Base-by-base conservation (phyloP, 1,284 basidiomycete species). In the Ganoderma lucidum region DNA sequence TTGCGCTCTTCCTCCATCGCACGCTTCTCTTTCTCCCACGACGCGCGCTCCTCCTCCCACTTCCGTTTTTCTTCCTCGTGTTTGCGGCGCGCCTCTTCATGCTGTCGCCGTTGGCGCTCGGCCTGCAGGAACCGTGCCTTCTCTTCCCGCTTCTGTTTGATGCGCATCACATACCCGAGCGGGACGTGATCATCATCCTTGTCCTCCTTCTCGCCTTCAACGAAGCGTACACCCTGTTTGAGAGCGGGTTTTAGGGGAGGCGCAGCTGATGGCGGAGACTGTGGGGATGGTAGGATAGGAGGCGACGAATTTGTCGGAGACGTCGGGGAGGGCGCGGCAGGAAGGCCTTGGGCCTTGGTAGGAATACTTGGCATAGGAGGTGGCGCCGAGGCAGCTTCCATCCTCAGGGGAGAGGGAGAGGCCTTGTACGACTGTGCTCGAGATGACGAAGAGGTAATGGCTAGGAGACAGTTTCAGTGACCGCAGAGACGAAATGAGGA, bases 191-290 rank as follows among this genome's bases (percentile, higher is more conserved):
- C 91, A 39, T 91, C 89, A 14, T 41, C 39, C 73, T 88, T 90
- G 71, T 80, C 78, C 66, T 87, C 85, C 73, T 88, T 90, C 71
- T 80, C 78, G 65, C 86, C 85, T 75, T 90, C 89, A 37, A 85
- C 88, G 72, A 93, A 93, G 35, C 90, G 87, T 6, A 93, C 92
- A n/a, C 87, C 89, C 62, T 85, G 86, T 78, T 86, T 89, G 45
- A 85, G 39, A 9, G 72, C 71, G 2, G 75, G 63, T 32, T 70
- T 69, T 45, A 73, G 70, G 2, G 71, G 69, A 23, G 59, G 53
- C 2, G 65, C 62, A 19, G 63, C 56, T 6, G 67, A 59, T 5
- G 70, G 65, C 37, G 69, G 65, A 28, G 70, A 66, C 5, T 70
- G 35, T 19, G 74, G 62, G 17, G 73, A 68, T 17, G 77, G 75